These are phyloP conservation scores for Candida corydali DNA, from an alignment of 805 yeast genomes.

Conservation along the genomic window DNA sequence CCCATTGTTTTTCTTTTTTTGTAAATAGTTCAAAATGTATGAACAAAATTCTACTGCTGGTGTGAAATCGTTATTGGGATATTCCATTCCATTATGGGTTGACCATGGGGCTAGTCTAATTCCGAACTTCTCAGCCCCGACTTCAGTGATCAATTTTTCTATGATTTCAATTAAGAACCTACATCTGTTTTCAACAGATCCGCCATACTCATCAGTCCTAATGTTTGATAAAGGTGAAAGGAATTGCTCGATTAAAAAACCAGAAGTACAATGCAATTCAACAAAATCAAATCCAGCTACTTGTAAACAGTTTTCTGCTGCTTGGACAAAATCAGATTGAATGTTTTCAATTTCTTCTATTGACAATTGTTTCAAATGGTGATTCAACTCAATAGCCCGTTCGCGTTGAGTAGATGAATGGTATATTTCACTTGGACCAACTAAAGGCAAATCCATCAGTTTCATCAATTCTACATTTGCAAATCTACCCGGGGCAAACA, in stretches of 20 bases:
- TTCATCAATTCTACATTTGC: conserved; percentile 24
- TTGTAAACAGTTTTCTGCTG: conserved; percentile 14
- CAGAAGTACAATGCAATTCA: conserved; percentile 40
- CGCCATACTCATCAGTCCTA: conserved; percentile 33
- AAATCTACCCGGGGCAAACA: conserved; percentile 51
- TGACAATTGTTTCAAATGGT: conserved; percentile 6
- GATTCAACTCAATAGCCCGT: conserved; percentile 7
- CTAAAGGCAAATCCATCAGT: conserved; percentile 14
- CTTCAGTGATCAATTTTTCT: conserved; percentile 27
- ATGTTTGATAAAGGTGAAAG: conserved; percentile 28
- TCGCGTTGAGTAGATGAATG: conserved; percentile 12
- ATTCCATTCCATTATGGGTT: conserved; percentile 25
- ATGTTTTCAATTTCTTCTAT: conserved; percentile 9
- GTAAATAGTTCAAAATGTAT: conserved; percentile 28
- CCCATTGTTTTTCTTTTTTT: conserved; percentile 22
- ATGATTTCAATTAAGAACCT: conserved; percentile 27
- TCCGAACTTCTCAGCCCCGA: conserved; percentile 16
- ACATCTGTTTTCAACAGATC: conserved; percentile 34
- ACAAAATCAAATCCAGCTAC: conserved; percentile 35
- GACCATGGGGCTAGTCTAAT: conserved; percentile 23
- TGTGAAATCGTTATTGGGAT: conserved; percentile 18
- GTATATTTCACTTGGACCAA: conserved; percentile 15
- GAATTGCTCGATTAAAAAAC: conserved; percentile 37
- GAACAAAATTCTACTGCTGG: conserved; percentile 17
- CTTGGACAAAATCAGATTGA: conserved; percentile 12